Evolutionary conservation across 495 filamentous ascomycete species (phyloP).

Genomic region (Trypethelium eluteriae): DNA sequence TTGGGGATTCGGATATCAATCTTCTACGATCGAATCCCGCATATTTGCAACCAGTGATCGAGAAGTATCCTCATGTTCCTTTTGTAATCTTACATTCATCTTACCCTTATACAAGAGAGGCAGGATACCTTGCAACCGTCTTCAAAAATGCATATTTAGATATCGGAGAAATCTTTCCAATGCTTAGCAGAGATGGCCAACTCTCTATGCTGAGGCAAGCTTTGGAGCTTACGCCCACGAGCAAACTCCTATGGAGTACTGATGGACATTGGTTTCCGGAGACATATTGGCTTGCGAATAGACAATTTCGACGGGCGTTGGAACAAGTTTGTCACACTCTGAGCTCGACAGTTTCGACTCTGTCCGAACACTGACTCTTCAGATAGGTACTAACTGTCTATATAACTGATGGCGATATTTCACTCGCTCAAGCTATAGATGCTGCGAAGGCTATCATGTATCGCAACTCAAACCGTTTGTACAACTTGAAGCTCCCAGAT

Average conservation of each 20-base stretch:
- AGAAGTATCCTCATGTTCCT: constrained; percentile 56
- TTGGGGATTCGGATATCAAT: constrained; percentile 76
- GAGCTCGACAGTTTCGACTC: no score
- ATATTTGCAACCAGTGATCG: constrained; percentile 67
- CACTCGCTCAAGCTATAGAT: constrained; percentile 49
- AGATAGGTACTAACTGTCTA: constrained; percentile 55
- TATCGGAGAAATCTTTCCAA: constrained; percentile 79
- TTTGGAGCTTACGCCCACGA: constrained; percentile 66
- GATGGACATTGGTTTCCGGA: constrained; percentile 82
- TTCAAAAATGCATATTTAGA: constrained; percentile 82
- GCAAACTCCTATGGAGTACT: constrained; percentile 77
- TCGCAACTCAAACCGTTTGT: constrained; percentile 62
- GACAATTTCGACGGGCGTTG: constrained; percentile 69
- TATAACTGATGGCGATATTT: constrained; percentile 51
- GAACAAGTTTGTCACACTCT: constrained; percentile 44
- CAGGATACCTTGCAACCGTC: constrained; percentile 70
- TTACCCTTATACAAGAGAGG: constrained; percentile 78
- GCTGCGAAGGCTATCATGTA: constrained; percentile 58
- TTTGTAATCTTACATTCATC: constrained; percentile 77
- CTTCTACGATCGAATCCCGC: constrained; percentile 65
- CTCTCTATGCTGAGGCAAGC: constrained; percentile 64
- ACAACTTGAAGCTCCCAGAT: constrained; percentile 38
- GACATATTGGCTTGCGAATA: constrained; percentile 69
- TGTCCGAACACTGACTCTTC: background rate
- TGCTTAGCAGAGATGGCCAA: constrained; percentile 72